Evolutionary conservation across 306 rosid species (phyloP).

Genomic region (Acacia confusa): DNA sequence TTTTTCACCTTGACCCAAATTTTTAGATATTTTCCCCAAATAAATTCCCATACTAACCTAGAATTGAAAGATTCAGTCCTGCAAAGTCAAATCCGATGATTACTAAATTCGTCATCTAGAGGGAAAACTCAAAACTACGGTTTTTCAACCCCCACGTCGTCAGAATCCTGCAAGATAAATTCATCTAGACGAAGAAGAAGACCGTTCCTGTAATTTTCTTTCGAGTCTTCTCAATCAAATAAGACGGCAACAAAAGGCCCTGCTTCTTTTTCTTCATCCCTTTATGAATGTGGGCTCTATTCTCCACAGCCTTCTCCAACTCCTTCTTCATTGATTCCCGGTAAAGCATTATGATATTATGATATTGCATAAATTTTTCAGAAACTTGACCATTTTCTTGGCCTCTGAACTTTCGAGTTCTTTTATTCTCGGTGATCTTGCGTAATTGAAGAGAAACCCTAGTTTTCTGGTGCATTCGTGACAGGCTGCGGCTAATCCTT

Average conservation of each 20-base stretch:
- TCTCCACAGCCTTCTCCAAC: slow-evolving; percentile 4
- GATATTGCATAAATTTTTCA: background rate
- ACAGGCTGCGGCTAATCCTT: background rate
- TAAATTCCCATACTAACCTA: background rate
- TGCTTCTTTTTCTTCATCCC: background rate
- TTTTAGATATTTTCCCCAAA: background rate
- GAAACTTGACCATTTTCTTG: background rate
- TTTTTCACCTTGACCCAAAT: too few species aligned
- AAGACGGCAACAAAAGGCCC: slow-evolving; percentile 29
- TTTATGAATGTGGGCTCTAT: slow-evolving; percentile 23
- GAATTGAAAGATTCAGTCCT: background rate
- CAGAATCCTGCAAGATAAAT: background rate
- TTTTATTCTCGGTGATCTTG: background rate
- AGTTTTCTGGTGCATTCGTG: background rate
- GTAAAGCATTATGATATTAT: background rate
- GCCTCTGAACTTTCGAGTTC: background rate
- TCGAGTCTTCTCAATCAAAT: slow-evolving; percentile 5
- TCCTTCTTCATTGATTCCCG: slow-evolving; percentile 11
- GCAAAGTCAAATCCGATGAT: background rate
- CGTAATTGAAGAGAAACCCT: slow-evolving; percentile 34
- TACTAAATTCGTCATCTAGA: background rate
- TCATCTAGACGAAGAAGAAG: background rate
- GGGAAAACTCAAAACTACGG: background rate
- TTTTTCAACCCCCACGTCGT: background rate
- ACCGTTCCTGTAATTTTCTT: background rate